Percentiles rank a stretch among this genome's conserved stretches.
Conservation (phyloP, 352 stramenopile species). For the Globisporangium iwayamae region DNA sequence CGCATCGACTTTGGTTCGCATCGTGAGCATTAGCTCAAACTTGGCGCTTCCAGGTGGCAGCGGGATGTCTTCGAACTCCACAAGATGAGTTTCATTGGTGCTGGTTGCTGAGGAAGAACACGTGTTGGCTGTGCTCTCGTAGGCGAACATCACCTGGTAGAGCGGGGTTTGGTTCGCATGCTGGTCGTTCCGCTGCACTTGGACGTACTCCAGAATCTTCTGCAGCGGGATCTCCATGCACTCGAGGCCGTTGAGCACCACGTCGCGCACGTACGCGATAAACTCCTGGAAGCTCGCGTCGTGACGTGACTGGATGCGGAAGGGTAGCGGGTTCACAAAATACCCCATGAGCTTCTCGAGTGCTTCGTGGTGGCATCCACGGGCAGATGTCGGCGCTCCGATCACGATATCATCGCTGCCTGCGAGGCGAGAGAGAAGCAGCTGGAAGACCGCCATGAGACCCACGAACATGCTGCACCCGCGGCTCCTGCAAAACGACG, state of each 20-base stretch:
- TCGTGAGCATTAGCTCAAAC: slow-evolving; percentile 67
- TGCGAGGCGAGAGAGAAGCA: slow-evolving; percentile 37
- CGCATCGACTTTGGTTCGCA: slow-evolving; percentile 20
- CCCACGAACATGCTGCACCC: slow-evolving; percentile 49
- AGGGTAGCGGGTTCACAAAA: slow-evolving; percentile 56
- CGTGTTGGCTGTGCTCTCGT: slow-evolving; percentile 19
- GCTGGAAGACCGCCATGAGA: slow-evolving; percentile 40
- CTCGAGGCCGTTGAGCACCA: slow-evolving; percentile 38
- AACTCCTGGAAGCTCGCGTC: slow-evolving; percentile 28
- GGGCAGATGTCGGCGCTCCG: slow-evolving; percentile 33
- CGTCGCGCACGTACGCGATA: slow-evolving; percentile 31
- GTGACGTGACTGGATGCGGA: slow-evolving; percentile 29
- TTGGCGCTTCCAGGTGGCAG: slow-evolving; percentile 37
- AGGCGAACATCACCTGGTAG: slow-evolving; percentile 62
- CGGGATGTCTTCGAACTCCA: slow-evolving; percentile 21
- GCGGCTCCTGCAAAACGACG: slow-evolving; percentile 27
- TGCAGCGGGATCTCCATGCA: slow-evolving; percentile 55
- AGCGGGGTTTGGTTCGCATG: slow-evolving; percentile 18
- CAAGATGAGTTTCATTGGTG: background rate
- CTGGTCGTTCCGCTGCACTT: slow-evolving; percentile 11
- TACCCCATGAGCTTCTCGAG: slow-evolving; percentile 43
- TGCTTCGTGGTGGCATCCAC: slow-evolving; percentile 18
- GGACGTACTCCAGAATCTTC: slow-evolving; percentile 44
- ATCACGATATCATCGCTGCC: slow-evolving; percentile 45
- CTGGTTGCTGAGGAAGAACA: background rate